phyloP scores from a whole-genome alignment of 1,284 basidiomycete genomes.

The Ganoderma sinense region DNA sequence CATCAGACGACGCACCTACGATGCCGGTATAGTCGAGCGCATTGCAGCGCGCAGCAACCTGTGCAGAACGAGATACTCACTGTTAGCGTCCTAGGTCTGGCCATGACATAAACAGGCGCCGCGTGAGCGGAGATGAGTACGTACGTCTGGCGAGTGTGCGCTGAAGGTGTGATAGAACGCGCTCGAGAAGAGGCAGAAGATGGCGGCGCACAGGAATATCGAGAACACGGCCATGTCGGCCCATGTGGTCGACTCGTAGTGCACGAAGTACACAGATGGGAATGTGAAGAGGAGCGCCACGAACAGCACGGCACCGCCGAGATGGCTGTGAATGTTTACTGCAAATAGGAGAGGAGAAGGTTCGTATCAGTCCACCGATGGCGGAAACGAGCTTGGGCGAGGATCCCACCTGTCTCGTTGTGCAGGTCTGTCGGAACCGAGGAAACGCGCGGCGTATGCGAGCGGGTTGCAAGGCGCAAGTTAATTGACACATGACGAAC shows the following conservation, averaged over 20 bases:
- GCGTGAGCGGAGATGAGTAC: conserved; percentile 23
- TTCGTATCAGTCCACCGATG: not conserved
- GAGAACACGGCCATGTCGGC: conserved; percentile 70
- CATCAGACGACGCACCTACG: conserved; percentile 44
- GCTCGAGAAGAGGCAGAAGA: conserved; percentile 79
- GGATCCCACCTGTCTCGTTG: conserved; percentile 77
- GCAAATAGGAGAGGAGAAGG: conserved; percentile 7
- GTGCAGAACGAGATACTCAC: not conserved
- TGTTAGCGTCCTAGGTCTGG: not conserved
- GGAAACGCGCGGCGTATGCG: not conserved
- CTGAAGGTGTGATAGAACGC: conserved; percentile 81
- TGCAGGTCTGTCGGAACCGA: conserved; percentile 67
- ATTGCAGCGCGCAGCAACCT: conserved; percentile 47
- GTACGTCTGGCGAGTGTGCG: conserved; percentile 77
- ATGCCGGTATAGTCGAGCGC: conserved; percentile 81
- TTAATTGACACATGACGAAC: conserved; percentile 6
- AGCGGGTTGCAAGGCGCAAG: not conserved
- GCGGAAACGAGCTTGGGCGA: not conserved
- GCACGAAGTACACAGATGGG: conserved; percentile 54
- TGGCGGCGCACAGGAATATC: conserved; percentile 77
- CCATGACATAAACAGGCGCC: not conserved
- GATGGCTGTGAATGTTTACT: conserved; percentile 94
- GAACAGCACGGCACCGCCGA: conserved; percentile 80
- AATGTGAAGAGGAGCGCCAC: conserved; percentile 64
- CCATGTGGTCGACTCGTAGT: conserved; percentile 62